Conservation (phyloP, 2,329 filamentous ascomycete species). For the Xylaria sp. region DNA sequence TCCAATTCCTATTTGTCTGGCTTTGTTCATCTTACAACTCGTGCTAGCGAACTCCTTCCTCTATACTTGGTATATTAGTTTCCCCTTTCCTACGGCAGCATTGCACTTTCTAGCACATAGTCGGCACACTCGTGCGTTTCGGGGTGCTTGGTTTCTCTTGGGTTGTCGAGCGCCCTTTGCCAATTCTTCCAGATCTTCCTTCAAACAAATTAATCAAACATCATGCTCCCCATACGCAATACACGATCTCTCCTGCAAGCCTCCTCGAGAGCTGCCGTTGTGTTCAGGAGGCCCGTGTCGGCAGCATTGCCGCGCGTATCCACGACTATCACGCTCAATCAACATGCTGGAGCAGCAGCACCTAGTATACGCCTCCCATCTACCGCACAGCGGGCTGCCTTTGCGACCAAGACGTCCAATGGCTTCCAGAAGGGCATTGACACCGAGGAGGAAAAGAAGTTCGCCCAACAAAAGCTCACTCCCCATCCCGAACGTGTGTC, state of each 20-base stretch:
- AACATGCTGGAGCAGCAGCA: constrained; percentile 2
- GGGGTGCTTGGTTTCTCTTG: not conserved
- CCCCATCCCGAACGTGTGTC: constrained; percentile 71
- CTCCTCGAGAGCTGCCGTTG: constrained; percentile 39
- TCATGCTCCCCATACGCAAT: constrained; percentile 46
- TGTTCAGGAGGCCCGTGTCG: constrained; percentile 30
- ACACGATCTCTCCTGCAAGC: constrained; percentile 42
- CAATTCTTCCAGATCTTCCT: no score
- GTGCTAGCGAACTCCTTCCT: not conserved
- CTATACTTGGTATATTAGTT: not conserved
- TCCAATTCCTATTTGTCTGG: not conserved
- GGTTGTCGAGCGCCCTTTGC: no score
- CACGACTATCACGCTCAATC: constrained; percentile 3
- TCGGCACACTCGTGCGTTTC: not conserved
- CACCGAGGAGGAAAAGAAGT: constrained; percentile 64
- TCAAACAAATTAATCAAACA: not conserved
- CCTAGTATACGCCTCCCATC: constrained; percentile 17
- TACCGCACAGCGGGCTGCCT: constrained; percentile 42
- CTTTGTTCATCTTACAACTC: not conserved
- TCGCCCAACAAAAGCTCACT: constrained; percentile 66
- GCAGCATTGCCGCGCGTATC: constrained; percentile 23
- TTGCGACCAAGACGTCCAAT: constrained; percentile 46
- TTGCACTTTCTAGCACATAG: no score
- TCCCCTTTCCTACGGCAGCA: not conserved
- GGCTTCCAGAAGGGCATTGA: constrained; percentile 57